Conservation (phyloP, 768 basidiomycete genomes). For the Kondoa subrosea region DNA sequence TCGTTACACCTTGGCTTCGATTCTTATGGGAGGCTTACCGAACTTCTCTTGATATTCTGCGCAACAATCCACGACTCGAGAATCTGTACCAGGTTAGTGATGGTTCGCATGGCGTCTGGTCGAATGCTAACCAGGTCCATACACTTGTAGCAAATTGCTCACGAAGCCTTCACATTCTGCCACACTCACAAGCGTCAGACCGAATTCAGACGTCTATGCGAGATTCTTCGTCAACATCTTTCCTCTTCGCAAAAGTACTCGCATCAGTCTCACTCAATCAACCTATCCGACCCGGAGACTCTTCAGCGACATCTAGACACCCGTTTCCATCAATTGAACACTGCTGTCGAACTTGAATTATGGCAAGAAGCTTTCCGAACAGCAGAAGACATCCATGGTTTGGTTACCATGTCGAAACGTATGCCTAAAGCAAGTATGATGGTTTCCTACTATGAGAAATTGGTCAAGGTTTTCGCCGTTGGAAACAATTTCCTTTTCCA, state of each 20-base stretch:
- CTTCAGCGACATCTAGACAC: conserved; percentile 92
- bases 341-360: conserved; percentile 89
- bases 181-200: conserved; percentile 81
- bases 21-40: conserved; percentile 99
- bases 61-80: conserved; percentile 86
- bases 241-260: conserved; percentile 88
- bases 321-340: conserved; percentile 87
- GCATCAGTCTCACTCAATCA: conserved; percentile 83
- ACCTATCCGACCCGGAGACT: conserved; percentile 83
- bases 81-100: conserved; percentile 70
- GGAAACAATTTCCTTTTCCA: conserved; percentile 88
- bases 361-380: conserved; percentile 99
- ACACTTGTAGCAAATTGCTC: conserved; percentile 78
- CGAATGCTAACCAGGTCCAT: neutral
- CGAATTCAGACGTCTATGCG: conserved; percentile 91
- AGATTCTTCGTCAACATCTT: conserved; percentile 86
- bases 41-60: conserved; percentile 82
- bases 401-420: conserved; percentile 84
- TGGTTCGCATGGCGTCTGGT: neutral
- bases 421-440: conserved; percentile 86
- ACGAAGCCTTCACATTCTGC: conserved; percentile 95
- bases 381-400: conserved; percentile 92
- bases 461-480: conserved; percentile 90
- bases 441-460: conserved; percentile 97
- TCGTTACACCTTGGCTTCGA: conserved; percentile 94